These are phyloP conservation scores for Termitomyces sp. DNA, from an alignment of 1,284 basidiomycete species.

Conservation along the genomic window DNA sequence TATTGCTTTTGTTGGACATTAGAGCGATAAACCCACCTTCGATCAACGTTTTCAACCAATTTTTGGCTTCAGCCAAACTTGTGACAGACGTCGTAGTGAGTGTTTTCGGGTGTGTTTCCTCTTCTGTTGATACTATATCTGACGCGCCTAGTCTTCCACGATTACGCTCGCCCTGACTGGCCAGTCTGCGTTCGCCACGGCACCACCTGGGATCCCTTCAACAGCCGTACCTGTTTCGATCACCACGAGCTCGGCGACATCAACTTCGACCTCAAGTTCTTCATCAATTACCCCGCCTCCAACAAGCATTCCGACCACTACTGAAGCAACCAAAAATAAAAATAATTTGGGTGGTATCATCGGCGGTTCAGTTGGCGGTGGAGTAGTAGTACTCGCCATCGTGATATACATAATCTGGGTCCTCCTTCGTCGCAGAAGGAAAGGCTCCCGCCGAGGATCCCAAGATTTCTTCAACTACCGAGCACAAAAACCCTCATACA, in stretches of 20 bases:
- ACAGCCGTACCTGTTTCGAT: conserved; percentile 2
- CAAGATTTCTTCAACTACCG: conserved; percentile 18
- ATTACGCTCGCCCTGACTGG: conserved; percentile 20
- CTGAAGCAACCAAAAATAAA: conserved; percentile 3
- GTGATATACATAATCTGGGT: conserved; percentile 13
- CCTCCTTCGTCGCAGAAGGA: conserved; percentile 12
- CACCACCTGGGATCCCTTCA: conserved; percentile 1
- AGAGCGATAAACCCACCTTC: conserved; percentile 36
- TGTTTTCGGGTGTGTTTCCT: neutral
- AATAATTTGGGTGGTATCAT: conserved; percentile 23
- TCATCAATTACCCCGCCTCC: neutral
- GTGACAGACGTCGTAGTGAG: conserved; percentile 24
- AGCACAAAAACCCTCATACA: conserved; percentile 4
- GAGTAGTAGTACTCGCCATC: conserved; percentile 17
- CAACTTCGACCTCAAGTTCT: neutral
- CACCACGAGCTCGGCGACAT: neutral
- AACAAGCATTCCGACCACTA: neutral
- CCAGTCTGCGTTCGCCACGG: conserved; percentile 24
- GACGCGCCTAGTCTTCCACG: conserved; percentile 9
- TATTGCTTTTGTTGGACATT: neutral
- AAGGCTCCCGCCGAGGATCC: conserved; percentile 8
- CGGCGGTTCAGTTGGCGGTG: conserved; percentile 29
- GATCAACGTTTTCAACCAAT: conserved; percentile 20
- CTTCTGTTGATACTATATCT: neutral
- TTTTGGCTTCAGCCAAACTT: conserved; percentile 23